Base-by-base conservation (phyloP, 441 rosid genomes). In the Erodium moschatum region DNA sequence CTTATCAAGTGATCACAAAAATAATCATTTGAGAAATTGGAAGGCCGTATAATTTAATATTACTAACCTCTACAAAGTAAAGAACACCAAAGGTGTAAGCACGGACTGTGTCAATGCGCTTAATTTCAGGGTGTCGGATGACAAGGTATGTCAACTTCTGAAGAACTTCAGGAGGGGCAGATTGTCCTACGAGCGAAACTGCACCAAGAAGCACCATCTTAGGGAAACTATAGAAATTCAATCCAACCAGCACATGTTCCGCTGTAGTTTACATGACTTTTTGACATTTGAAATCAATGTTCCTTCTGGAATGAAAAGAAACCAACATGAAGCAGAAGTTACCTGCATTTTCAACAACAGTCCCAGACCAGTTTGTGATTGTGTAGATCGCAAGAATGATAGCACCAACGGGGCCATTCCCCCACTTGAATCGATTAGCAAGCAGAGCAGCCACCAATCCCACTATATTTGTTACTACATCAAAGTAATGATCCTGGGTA, bases 371-470 rank as follows among this genome's bases (percentile, higher is more conserved):
- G 67, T 86, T 88, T 65, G 75, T 5, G 21, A 91, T 91, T 31
- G 92, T 91, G 77, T 91, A 89, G 16, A 91, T 66, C 46, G 94
- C 97, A 56, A 89, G 89, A 33, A 81, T 65, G 60, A 87, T 81
- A 24, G 94, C 97, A 73, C 96, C 97, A 35, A 71, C 77, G 0
- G 97, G 96, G 71, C 89, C 97, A 16, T 89, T 85, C 94, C 96
- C 89, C 97, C 94, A 91, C 65, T 74, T 81, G 69, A 63, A 79
- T 19, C 78, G 76, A 81, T 91, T 86, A 48, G 89, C 96, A 56
- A 91, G 89, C 75, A 89, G 76, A 21, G 96, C 97, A 0, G 96
- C 85, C 4, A 80, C 79, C 19, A 92, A 67, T 54, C 96, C 97
- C 10, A 89, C 87, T 52, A 89, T 83, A 67, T 91, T 91, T 54